Percentiles rank a stretch among this genome's conserved stretches.
These are phyloP conservation scores for Pythium guiyangense DNA, from an alignment of 352 stramenopile species.

Conservation along the genomic window DNA sequence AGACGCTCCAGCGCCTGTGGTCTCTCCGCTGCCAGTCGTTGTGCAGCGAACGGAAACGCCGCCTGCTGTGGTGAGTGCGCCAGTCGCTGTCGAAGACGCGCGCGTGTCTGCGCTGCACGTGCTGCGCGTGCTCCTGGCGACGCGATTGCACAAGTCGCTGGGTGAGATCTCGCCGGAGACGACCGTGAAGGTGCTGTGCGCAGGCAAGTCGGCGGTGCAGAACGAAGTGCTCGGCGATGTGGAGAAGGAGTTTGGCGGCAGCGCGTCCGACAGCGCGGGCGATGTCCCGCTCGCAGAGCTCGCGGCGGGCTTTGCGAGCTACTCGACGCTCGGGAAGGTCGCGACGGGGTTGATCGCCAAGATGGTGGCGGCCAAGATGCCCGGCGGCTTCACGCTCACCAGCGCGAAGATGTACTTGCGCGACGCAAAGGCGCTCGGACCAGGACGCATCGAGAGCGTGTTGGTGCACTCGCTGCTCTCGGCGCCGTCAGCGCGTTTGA, in stretches of 20 bases:
- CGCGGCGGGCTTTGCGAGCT: conserved; percentile 55
- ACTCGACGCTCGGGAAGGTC: conserved; percentile 72
- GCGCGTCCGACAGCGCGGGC: conserved; percentile 59
- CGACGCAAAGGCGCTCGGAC: conserved; percentile 49
- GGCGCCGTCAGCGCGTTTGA: conserved; percentile 56
- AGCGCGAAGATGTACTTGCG: conserved; percentile 71
- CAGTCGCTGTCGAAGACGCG: conserved; percentile 17
- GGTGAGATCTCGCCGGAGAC: conserved; percentile 64
- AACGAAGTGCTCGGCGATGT: conserved; percentile 88
- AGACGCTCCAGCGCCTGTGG: conserved; percentile 1
- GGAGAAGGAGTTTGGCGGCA: conserved; percentile 80
- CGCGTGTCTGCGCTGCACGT: conserved; percentile 21
- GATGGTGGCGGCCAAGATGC: conserved; percentile 79
- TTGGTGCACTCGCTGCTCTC: conserved; percentile 61
- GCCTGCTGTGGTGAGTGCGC: conserved; percentile 6
- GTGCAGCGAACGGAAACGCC: neutral
- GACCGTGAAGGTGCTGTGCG: conserved; percentile 75
- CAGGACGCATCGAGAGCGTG: conserved; percentile 71
- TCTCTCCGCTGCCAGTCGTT: neutral
- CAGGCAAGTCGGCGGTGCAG: conserved; percentile 82
- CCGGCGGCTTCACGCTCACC: conserved; percentile 79
- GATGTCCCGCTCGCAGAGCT: conserved; percentile 76
- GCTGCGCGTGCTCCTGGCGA: conserved; percentile 35
- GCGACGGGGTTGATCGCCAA: conserved; percentile 59
- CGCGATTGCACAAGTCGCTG: conserved; percentile 59